These are phyloP conservation scores for Dacryopinax spathularia DNA, from an alignment of 768 basidiomycete species.

Conservation along the genomic window DNA sequence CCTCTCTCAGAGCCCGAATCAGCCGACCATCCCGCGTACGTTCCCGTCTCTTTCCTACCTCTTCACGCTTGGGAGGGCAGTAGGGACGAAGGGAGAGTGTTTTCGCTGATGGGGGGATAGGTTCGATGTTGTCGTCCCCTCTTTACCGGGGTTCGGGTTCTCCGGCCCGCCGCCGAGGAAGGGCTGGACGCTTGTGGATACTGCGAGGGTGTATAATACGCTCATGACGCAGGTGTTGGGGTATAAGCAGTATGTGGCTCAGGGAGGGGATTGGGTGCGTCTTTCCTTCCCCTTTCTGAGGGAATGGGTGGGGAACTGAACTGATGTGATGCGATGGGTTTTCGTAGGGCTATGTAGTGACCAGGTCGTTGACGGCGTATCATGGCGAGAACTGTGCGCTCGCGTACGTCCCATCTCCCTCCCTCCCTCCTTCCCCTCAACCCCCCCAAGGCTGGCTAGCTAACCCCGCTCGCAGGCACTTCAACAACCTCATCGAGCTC, in stretches of 20 bases:
- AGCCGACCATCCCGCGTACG: constrained; percentile 16
- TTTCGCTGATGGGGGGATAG: not conserved
- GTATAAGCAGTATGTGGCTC: constrained; percentile 22
- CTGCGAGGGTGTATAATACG: constrained; percentile 23
- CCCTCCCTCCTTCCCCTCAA: not conserved
- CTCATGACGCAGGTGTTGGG: constrained; percentile 24
- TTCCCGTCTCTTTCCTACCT: not conserved
- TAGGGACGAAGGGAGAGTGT: not conserved
- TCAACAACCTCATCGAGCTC: constrained; percentile 1
- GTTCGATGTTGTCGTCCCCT: constrained; percentile 10
- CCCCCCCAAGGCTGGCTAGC: no score
- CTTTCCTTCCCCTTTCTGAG: not conserved
- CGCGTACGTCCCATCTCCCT: not conserved
- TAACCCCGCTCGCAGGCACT: not conserved
- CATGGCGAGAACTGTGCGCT: not conserved
- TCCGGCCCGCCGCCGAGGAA: constrained; percentile 18
- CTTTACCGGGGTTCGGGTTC: constrained; percentile 16
- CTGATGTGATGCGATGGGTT: not conserved
- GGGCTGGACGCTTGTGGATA: constrained; percentile 18
- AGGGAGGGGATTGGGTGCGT: constrained; percentile 25
- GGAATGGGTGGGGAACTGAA: not conserved
- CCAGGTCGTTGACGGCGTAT: not conserved
- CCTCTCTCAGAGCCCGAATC: constrained; percentile 20
- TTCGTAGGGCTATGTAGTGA: not conserved
- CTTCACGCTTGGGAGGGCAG: no score